phyloP scores from a whole-genome alignment of 805 yeast species.

The Lipomyces mesembrius region DNA sequence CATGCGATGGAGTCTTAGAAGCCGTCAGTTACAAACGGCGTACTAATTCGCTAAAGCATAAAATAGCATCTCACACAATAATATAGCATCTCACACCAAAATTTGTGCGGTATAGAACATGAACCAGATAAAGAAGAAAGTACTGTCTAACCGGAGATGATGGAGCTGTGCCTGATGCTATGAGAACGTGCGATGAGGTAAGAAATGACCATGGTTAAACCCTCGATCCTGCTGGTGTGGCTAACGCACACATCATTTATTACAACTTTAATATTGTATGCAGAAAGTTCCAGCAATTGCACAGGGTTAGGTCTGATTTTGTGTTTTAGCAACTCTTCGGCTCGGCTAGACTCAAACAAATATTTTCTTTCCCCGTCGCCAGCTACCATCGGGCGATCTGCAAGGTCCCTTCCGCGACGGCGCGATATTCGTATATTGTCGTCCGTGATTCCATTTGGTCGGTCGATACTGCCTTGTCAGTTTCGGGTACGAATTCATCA shows the following conservation, averaged over 20 bases:
- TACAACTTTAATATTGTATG: not conserved
- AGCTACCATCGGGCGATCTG: not conserved
- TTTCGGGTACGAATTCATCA: not conserved
- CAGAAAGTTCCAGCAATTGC: not conserved
- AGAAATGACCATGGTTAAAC: too few relatives aligned
- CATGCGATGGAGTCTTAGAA: not conserved
- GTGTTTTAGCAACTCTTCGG: too few relatives aligned
- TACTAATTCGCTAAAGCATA: too few relatives aligned
- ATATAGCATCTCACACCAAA: too few relatives aligned
- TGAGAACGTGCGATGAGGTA: not conserved
- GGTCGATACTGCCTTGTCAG: not conserved
- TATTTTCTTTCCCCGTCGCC: too few relatives aligned
- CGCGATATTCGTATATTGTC: not conserved
- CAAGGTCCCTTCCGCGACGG: not conserved
- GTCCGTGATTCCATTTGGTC: not conserved
- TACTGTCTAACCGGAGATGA: not conserved
- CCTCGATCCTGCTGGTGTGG: too few relatives aligned
- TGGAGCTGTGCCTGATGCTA: not conserved
- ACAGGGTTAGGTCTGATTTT: not conserved
- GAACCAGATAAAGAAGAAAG: not conserved
- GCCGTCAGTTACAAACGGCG: not conserved
- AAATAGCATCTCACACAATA: too few relatives aligned
- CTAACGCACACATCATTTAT: not conserved
- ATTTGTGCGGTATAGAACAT: not conserved
- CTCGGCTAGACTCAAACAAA: too few relatives aligned